phyloP scores from a whole-genome alignment of 2,329 filamentous ascomycete species.

The Aspergillus sp. region DNA sequence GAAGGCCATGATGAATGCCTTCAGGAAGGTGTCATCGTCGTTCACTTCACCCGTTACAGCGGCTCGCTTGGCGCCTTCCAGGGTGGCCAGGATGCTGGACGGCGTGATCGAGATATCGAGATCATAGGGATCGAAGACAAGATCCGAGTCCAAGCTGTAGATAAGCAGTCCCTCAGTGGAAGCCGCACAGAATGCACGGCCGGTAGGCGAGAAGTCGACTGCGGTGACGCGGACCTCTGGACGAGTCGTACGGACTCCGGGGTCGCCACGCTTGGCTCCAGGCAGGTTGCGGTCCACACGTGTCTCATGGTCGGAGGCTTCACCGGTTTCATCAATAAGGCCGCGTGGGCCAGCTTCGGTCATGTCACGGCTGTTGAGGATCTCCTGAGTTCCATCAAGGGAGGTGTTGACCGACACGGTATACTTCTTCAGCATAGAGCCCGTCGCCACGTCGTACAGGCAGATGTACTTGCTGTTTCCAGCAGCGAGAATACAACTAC shows the following conservation, averaged over 20 bases:
- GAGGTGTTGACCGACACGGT: conserved; percentile 96
- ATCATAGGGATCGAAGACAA: conserved; percentile 94
- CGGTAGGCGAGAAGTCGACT: conserved; percentile 85
- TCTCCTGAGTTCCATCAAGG: conserved; percentile 92
- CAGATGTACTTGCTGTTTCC: conserved; percentile 99
- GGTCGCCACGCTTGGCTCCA: conserved; percentile 84
- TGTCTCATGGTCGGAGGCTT: conserved; percentile 85
- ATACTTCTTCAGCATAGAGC: conserved; percentile 89
- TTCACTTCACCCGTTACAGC: conserved; percentile 54
- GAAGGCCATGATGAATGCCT: conserved; percentile 95
- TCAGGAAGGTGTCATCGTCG: conserved; percentile 75
- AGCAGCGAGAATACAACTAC: conserved; percentile 82
- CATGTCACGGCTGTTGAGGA: conserved; percentile 86
- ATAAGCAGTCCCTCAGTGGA: conserved; percentile 92
- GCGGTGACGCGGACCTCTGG: conserved; percentile 83
- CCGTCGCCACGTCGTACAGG: conserved; percentile 90
- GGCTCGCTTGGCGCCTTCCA: conserved; percentile 51
- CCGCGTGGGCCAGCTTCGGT: conserved; percentile 85
- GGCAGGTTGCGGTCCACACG: conserved; percentile 77
- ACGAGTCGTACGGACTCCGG: conserved; percentile 71
- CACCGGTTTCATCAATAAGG: conserved; percentile 84
- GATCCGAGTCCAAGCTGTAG: conserved; percentile 81
- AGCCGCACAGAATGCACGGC: conserved; percentile 88
- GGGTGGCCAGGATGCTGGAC: conserved; percentile 75
- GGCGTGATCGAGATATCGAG: conserved; percentile 93